These are phyloP conservation scores for Xylariaceae sp. DNA, from an alignment of 2,329 filamentous ascomycete species.

Conservation along the genomic window DNA sequence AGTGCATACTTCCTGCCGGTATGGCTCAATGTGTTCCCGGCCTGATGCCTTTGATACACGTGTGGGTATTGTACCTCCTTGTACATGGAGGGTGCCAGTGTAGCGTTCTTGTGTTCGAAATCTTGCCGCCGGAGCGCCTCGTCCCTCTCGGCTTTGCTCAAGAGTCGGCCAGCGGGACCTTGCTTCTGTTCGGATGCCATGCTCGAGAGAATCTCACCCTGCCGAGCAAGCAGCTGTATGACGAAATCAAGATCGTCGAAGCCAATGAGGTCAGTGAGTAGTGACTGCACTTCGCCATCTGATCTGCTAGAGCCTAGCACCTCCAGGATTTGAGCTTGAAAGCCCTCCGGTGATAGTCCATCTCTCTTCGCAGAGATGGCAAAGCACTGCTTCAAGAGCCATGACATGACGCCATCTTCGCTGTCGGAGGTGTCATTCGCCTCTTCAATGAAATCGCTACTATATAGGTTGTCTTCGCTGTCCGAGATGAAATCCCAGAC, in stretches of 20 bases:
- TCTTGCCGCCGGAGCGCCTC: conserved; percentile 72
- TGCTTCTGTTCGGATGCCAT: conserved; percentile 33
- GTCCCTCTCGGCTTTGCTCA: conserved; percentile 73
- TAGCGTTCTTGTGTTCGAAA: conserved; percentile 72
- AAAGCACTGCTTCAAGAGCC: conserved; percentile 67
- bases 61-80: conserved; percentile 82
- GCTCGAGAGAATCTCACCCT: conserved; percentile 58
- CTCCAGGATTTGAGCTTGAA: conserved; percentile 72
- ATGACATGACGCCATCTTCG: conserved; percentile 52
- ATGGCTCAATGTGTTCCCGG: conserved; percentile 78
- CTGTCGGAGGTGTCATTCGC: conserved; percentile 27
- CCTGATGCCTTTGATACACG: conserved; percentile 77
- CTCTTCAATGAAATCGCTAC: conserved; percentile 58
- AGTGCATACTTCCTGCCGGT: conserved; percentile 78
- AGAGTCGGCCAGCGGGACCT: conserved; percentile 48
- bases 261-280: conserved; percentile 81
- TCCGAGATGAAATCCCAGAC: conserved; percentile 91
- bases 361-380: conserved; percentile 60
- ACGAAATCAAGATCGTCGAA: conserved; percentile 93
- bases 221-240: conserved; percentile 78
- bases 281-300: conserved; percentile 87
- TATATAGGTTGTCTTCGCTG: conserved; percentile 58
- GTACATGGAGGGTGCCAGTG: conserved; percentile 64
- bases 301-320: conserved; percentile 61
- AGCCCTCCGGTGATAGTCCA: conserved; percentile 61